Percentiles rank a stretch among this genome's conserved stretches.
Evolutionary conservation across 1,284 basidiomycete species (phyloP).

Genomic region (Peniophora sp.): DNA sequence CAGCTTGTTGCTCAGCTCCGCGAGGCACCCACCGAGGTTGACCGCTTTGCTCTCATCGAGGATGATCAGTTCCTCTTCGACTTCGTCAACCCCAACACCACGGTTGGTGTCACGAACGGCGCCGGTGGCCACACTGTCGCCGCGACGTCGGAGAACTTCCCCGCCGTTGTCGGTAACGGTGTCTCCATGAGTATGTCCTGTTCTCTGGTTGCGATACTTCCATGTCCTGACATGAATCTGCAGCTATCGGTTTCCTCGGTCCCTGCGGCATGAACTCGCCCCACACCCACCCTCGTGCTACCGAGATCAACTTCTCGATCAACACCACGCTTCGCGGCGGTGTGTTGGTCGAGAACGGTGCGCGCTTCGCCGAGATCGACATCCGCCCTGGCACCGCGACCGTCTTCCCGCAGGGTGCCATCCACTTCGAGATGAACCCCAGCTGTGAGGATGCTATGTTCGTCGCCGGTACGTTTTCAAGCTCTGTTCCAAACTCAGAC

Average conservation of each 20-base stretch:
- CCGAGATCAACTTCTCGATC: constrained; percentile 20
- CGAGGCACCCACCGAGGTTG: neutral
- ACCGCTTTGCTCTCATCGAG: neutral
- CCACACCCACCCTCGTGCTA: constrained; percentile 24
- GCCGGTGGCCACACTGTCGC: constrained; percentile 12
- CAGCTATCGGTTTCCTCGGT: constrained; percentile 12
- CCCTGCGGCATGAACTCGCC: constrained; percentile 23
- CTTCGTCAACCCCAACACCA: constrained; percentile 8
- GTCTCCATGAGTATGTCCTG: constrained; percentile 10
- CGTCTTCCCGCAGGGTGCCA: constrained; percentile 26
- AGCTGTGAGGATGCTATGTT: constrained; percentile 15
- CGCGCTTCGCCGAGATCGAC: constrained; percentile 24
- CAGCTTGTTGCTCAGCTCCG: neutral
- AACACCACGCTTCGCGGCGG: constrained; percentile 20
- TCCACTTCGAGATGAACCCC: constrained; percentile 28
- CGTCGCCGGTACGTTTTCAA: constrained; percentile 3
- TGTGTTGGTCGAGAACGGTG: constrained; percentile 27
- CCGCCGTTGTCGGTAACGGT: constrained; percentile 13
- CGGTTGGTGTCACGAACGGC: constrained; percentile 7
- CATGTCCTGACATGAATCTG: neutral
- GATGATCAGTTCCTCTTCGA: constrained; percentile 13
- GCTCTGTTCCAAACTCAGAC: too few relatives aligned
- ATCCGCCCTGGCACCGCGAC: constrained; percentile 23
- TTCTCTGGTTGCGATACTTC: neutral
- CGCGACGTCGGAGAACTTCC: constrained; percentile 11